These are phyloP conservation scores for Hawksworthiomyces lignivorus DNA, from an alignment of 2,329 filamentous ascomycete species.

Conservation along the genomic window DNA sequence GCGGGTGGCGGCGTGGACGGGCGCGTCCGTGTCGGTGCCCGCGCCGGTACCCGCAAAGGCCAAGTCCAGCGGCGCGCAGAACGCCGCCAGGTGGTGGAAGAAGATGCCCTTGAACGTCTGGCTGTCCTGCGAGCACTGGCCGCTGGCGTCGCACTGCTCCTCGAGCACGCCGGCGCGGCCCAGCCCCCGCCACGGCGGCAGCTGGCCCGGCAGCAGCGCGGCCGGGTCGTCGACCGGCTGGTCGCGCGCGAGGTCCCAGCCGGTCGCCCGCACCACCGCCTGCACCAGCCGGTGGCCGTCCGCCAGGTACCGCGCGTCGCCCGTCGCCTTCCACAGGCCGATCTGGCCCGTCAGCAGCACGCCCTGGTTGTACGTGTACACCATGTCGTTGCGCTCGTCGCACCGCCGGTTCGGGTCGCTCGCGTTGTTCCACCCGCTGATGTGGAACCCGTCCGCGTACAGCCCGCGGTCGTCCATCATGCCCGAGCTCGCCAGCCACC, in stretches of 20 bases:
- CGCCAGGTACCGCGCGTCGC: constrained; percentile 59
- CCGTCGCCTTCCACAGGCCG: constrained; percentile 72
- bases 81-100: constrained; percentile 77
- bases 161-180: constrained; percentile 76
- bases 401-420: constrained; percentile 63
- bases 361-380: constrained; percentile 95
- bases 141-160: constrained; percentile 70
- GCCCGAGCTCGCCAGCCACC: constrained; percentile 69
- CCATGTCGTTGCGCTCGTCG: constrained; percentile 76
- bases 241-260: constrained; percentile 52
- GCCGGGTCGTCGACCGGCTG: constrained; percentile 33
- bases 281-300: constrained; percentile 75
- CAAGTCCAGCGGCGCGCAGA: constrained; percentile 58
- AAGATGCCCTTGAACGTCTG: constrained; percentile 95
- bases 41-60: constrained; percentile 20
- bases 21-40: neutral
- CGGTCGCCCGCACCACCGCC: constrained; percentile 69
- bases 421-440: constrained; percentile 54
- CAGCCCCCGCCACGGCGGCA: constrained; percentile 62
- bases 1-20: neutral
- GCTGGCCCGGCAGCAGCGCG: constrained; percentile 24
- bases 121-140: constrained; percentile 69
- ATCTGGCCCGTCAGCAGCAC: constrained; percentile 77
- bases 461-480: constrained; percentile 73
- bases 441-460: constrained; percentile 84